phyloP scores from a whole-genome alignment of 192 early-diverging fungal genomes.

The Linnemannia hyalina region DNA sequence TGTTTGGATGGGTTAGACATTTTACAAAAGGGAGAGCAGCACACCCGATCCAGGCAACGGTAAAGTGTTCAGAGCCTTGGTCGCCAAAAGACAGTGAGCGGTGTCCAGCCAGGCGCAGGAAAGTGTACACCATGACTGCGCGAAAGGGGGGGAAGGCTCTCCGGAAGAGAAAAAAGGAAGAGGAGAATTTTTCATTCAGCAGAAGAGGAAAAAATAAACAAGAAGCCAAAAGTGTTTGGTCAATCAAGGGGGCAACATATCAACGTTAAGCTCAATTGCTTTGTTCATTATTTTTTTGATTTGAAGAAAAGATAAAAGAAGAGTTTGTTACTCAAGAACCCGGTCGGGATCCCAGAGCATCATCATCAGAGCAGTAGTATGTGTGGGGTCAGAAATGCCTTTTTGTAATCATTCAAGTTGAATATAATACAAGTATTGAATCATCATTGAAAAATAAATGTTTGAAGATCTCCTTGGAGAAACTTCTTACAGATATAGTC shows the following conservation, averaged over 20 bases:
- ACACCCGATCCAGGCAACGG: no score
- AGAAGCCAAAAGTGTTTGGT: background rate
- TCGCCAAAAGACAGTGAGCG: no score
- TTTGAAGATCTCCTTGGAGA: slow-evolving; percentile 2
- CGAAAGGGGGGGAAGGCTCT: no score
- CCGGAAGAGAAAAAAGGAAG: no score
- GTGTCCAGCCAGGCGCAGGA: no score
- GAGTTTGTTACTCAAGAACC: background rate
- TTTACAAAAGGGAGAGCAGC: no score
- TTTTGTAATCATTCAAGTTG: slow-evolving; percentile 21
- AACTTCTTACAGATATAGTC: slow-evolving; percentile 11
- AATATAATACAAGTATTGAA: slow-evolving; percentile 20
- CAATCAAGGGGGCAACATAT: background rate
- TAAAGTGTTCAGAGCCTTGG: no score
- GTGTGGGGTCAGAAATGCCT: background rate
- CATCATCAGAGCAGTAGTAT: background rate
- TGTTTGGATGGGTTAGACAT: no score
- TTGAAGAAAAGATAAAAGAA: background rate
- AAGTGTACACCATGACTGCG: no score
- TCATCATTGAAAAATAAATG: slow-evolving; percentile 16
- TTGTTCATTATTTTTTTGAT: background rate
- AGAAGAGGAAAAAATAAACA: no score
- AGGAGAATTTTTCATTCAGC: no score
- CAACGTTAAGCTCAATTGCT: background rate
- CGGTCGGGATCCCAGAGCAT: background rate